Evolutionary conservation across 1,139 yeast genomes (phyloP).

Genomic region (Candida frijolesensis): DNA sequence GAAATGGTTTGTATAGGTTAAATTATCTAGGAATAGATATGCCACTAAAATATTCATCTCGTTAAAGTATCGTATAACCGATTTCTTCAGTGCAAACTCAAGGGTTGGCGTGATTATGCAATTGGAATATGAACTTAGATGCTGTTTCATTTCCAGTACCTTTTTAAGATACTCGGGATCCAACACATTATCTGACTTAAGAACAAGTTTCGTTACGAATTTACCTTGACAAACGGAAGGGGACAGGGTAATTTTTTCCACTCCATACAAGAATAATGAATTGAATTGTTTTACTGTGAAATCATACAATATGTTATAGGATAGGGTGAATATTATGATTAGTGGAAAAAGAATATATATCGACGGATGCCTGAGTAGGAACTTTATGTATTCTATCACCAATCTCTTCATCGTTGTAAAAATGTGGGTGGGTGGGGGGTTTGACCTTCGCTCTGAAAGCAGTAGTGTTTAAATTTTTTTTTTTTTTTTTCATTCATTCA

Average conservation of each 20-base stretch:
- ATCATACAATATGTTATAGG: slow-evolving; percentile 39
- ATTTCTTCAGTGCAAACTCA: slow-evolving; percentile 15
- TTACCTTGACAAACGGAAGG: slow-evolving; percentile 1
- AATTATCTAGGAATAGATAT: slow-evolving; percentile 40
- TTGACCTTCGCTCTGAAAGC: background rate
- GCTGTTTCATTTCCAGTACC: slow-evolving; percentile 7
- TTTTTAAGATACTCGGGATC: slow-evolving; percentile 6
- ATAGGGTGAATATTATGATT: slow-evolving; percentile 48
- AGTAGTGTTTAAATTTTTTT: background rate
- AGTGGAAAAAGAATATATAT: slow-evolving; percentile 53
- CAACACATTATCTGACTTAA: slow-evolving; percentile 8
- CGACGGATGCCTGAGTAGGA: slow-evolving; percentile 29
- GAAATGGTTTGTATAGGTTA: slow-evolving; percentile 51
- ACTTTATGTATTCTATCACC: slow-evolving; percentile 5
- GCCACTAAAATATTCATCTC: slow-evolving; percentile 22
- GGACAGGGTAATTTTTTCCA: background rate
- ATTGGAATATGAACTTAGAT: slow-evolving; percentile 1
- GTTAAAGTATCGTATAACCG: slow-evolving; percentile 28
- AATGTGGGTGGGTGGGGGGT: too few relatives aligned
- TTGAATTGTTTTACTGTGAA: slow-evolving; percentile 19
- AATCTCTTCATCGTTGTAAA: slow-evolving; percentile 4
- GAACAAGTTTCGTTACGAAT: background rate
- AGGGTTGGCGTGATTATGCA: slow-evolving; percentile 8
- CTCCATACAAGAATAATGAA: slow-evolving; percentile 7
- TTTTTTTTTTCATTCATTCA: background rate